Conservation (phyloP, 73 alveolate genomes). For the Stentor roeselii region DNA sequence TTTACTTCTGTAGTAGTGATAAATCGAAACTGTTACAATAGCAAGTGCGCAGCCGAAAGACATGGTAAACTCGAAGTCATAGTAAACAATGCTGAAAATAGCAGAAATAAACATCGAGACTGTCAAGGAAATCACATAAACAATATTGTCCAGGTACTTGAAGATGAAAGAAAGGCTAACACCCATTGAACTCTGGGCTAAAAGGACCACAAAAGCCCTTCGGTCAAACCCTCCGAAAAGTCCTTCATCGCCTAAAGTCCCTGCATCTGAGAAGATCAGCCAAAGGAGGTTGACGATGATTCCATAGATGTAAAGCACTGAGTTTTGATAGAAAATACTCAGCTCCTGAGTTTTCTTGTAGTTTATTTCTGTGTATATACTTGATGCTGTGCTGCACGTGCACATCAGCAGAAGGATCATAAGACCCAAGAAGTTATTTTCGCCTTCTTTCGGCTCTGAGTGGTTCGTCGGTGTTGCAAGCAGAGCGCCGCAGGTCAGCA, state of each 20-base stretch:
- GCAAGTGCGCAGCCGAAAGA: constrained; percentile 13
- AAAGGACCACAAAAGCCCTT: background rate
- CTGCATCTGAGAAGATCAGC: background rate
- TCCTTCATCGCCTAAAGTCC: background rate
- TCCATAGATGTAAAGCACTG: constrained; percentile 23
- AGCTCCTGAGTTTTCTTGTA: constrained; percentile 9
- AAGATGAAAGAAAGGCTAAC: constrained; percentile 26
- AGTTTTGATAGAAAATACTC: constrained; percentile 28
- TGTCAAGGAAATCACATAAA: constrained; percentile 29
- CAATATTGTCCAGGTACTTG: constrained; percentile 23
- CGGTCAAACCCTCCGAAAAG: constrained; percentile 6
- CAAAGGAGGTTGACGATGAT: background rate
- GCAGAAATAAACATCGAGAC: constrained; percentile 26
- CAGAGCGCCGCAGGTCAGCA: constrained; percentile 20
- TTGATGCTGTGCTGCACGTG: background rate
- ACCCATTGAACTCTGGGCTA: constrained; percentile 23
- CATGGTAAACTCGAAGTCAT: background rate
- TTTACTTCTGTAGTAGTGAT: constrained; percentile 10
- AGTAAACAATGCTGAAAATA: background rate
- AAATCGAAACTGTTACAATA: constrained; percentile 19
- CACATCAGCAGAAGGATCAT: background rate
- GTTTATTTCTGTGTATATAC: constrained; percentile 11
- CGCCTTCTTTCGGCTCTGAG: background rate
- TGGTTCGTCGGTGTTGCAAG: constrained; percentile 3
- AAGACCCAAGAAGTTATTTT: constrained; percentile 10